A percentile compares a stretch with the other conserved stretches of the same genome.
Conservation (phyloP, 2,329 filamentous ascomycete genomes). For the Diaporthe humulicola region DNA sequence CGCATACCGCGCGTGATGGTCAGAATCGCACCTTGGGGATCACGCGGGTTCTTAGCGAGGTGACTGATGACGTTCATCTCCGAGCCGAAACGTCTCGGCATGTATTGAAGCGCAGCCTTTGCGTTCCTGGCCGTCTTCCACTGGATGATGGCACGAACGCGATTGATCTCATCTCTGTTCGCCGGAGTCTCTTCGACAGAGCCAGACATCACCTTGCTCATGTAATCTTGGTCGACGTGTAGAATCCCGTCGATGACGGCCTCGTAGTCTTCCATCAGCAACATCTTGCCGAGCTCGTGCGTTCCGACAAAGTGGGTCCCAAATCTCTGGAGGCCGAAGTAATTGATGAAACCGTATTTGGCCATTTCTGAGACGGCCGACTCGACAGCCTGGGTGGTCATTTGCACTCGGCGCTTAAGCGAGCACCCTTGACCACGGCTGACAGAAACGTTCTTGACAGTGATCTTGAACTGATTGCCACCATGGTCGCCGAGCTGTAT, state of each 20-base stretch:
- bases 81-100: conserved; percentile 86
- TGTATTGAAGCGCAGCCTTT: conserved; percentile 71
- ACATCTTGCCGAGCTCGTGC: conserved; percentile 85
- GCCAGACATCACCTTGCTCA: conserved; percentile 65
- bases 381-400: conserved; percentile 63
- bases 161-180: conserved; percentile 81
- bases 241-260: conserved; percentile 85
- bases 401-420: conserved; percentile 61
- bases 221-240: conserved; percentile 75
- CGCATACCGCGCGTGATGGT: conserved; percentile 85
- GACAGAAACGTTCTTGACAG: conserved; percentile 86
- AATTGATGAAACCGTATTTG: conserved; percentile 91
- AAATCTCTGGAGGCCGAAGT: conserved; percentile 97
- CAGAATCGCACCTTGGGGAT: conserved; percentile 86
- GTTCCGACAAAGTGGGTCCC: conserved; percentile 90
- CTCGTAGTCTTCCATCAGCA: conserved; percentile 85
- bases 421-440: conserved; percentile 56
- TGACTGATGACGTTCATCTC: conserved; percentile 85
- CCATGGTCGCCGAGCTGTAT: conserved; percentile 86
- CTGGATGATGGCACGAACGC: conserved; percentile 82
- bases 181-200: conserved; percentile 61
- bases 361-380: conserved; percentile 76
- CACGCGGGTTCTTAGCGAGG: conserved; percentile 71
- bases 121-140: conserved; percentile 75
- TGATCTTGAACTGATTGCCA: conserved; percentile 95